Base-by-base conservation (phyloP, 192 early-diverging fungal species). In the Allomyces macrogynus region DNA sequence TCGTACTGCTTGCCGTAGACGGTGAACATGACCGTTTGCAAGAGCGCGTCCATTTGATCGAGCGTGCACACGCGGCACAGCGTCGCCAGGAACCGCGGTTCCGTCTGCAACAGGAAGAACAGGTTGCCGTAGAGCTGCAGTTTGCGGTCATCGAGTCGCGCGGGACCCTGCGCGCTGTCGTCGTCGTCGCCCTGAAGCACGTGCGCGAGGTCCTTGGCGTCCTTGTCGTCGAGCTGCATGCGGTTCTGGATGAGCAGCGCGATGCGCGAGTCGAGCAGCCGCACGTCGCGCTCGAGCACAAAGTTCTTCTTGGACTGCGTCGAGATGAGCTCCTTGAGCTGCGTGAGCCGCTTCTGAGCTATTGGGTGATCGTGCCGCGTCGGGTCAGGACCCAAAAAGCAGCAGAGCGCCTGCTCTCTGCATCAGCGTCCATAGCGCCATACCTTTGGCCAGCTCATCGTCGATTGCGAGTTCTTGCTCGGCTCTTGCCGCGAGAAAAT, bases 1-100 rank as follows among this genome's bases (percentile, higher is more conserved):
- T 97, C 93, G 74, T 92, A 95, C 74, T 95, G 93, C 75, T 95
- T 94, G 44, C 92, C 92, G 66, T 90, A 97, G 57, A 97, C 70
- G 1, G 92, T 92, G 67, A 94, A 94, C 92, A 97, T 95, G 66
- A 95, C 89, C 0, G 89, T 93, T 68, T 95, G 92, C 60, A 97
- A 70, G 49, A 95, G 80, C 3, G 93, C 87, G 68, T 97, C 93
- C 62, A 97, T 93, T 73, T 97, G 92, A 60, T 86, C 74, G 32
- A 94, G 75, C 44, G 81, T 89, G 43, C 93, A 89, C 44, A 90
- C 69, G 24, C 90, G 83, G 26, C 89, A 84, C 49, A 97, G 76
- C 43, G 79, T 80, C 22, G 93, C 93, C 67, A 97, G 89, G 65
- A 94, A 87, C 32, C 87, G 78, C 16, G 94, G 92, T 72, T 94